Conservation (phyloP, 805 yeast genomes). For the Spathaspora girioi region DNA sequence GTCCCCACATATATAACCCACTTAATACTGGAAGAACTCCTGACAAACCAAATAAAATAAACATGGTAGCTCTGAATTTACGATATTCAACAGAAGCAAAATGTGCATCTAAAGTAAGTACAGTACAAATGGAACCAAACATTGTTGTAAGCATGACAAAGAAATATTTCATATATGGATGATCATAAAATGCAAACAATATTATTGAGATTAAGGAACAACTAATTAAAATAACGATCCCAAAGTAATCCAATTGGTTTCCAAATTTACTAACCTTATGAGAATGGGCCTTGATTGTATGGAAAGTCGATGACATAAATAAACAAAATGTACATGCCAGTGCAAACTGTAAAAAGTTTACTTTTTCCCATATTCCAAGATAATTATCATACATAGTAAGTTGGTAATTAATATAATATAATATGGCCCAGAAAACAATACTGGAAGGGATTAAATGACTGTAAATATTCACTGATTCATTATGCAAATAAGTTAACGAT, state of each 20-base stretch:
- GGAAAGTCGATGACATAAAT: conserved; percentile 63
- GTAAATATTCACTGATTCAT: conserved; percentile 71
- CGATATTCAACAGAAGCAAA: conserved; percentile 74
- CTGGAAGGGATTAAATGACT: conserved; percentile 54
- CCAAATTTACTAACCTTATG: conserved; percentile 50
- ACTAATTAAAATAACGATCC: conserved; percentile 65
- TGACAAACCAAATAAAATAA: conserved; percentile 75
- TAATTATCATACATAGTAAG: conserved; percentile 19
- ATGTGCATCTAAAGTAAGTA: conserved; percentile 58
- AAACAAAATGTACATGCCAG: conserved; percentile 59
- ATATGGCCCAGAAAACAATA: conserved; percentile 21
- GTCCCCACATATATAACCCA: conserved; percentile 51
- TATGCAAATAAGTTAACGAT: conserved; percentile 56
- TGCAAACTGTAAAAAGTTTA: conserved; percentile 51
- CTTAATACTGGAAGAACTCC: conserved; percentile 66
- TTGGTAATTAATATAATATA: conserved; percentile 24
- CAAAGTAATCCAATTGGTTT: conserved; percentile 72
- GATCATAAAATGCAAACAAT: conserved; percentile 44
- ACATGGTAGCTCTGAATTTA: conserved; percentile 72
- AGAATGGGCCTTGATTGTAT: conserved; percentile 66
- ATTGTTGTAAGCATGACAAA: conserved; percentile 45
- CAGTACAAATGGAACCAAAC: conserved; percentile 61
- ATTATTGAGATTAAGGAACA: conserved; percentile 51
- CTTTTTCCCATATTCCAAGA: conserved; percentile 38
- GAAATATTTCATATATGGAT: conserved; percentile 24